Evolutionary conservation across 306 rosid species (phyloP).

Genomic region (Rosa multiflora): DNA sequence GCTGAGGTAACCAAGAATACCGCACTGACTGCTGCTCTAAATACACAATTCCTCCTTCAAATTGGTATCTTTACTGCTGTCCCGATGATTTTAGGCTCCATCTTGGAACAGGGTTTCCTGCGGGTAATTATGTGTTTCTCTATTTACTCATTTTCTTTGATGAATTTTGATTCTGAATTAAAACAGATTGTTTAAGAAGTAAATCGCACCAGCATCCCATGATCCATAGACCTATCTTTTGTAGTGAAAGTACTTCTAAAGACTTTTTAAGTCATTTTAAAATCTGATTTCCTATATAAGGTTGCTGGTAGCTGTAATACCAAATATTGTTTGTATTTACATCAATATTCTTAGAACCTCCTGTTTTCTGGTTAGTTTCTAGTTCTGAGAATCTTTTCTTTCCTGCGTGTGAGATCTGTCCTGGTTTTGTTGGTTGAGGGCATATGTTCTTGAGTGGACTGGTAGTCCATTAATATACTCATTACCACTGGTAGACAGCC

Average conservation of each 20-base stretch:
- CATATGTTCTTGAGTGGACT: not conserved
- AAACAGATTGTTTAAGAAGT: not conserved
- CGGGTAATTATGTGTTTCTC: constrained; percentile 47
- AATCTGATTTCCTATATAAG: not conserved
- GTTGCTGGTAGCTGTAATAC: not conserved
- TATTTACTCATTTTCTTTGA: not conserved
- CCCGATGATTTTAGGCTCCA: constrained; percentile 81
- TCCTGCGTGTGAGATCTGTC: not conserved
- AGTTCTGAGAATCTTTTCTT: not conserved
- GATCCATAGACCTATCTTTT: not conserved
- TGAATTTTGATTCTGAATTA: not conserved
- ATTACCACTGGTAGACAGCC: not conserved
- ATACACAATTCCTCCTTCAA: constrained; percentile 83
- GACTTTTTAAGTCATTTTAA: not conserved
- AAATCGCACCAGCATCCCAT: not conserved
- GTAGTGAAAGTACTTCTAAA: not conserved
- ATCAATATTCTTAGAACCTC: not conserved
- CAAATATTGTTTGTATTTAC: not conserved
- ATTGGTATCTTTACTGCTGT: constrained; percentile 89
- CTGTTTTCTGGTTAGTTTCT: not conserved
- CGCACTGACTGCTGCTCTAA: constrained; percentile 73
- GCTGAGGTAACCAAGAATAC: constrained; percentile 55
- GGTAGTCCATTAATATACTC: not conserved
- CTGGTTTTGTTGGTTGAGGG: not conserved
- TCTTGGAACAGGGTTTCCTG: constrained; percentile 86